A percentile compares a stretch with the other conserved stretches of the same genome.
phyloP scores from a whole-genome alignment of 179 eudicot species.

The Carnegiea gigantea region DNA sequence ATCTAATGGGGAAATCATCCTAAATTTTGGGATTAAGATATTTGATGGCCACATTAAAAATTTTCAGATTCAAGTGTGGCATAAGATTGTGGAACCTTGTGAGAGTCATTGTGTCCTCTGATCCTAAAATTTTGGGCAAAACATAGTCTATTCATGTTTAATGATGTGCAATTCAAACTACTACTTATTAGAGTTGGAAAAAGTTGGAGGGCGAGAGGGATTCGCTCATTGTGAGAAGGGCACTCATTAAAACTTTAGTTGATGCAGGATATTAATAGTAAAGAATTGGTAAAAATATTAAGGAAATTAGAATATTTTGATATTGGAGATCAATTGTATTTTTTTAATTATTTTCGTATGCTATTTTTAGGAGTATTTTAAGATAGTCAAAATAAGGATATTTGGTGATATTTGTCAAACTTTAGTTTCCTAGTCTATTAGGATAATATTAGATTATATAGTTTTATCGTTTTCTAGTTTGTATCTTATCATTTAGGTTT shows the following conservation, averaged over 20 bases:
- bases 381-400: too few relatives aligned
- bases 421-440: too few relatives aligned
- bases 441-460: too few relatives aligned
- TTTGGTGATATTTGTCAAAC: too few relatives aligned
- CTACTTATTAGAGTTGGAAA: background rate
- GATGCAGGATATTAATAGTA: too few relatives aligned
- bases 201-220: background rate
- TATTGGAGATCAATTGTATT: too few relatives aligned
- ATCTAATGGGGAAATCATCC: background rate
- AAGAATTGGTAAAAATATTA: too few relatives aligned
- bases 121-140: background rate
- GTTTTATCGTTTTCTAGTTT: too few relatives aligned
- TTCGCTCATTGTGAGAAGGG: background rate
- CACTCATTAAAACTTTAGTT: background rate
- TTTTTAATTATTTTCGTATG: too few relatives aligned
- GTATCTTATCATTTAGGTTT: too few relatives aligned
- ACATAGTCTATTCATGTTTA: background rate
- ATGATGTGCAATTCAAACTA: background rate
- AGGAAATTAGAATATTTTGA: background rate
- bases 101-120: background rate
- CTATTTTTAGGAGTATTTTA: too few relatives aligned
- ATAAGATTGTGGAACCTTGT: background rate
- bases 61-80: background rate
- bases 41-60: background rate
- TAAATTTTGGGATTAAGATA: background rate